phyloP scores from a whole-genome alignment of 306 rosid species.

The Cucumis cinereus region DNA sequence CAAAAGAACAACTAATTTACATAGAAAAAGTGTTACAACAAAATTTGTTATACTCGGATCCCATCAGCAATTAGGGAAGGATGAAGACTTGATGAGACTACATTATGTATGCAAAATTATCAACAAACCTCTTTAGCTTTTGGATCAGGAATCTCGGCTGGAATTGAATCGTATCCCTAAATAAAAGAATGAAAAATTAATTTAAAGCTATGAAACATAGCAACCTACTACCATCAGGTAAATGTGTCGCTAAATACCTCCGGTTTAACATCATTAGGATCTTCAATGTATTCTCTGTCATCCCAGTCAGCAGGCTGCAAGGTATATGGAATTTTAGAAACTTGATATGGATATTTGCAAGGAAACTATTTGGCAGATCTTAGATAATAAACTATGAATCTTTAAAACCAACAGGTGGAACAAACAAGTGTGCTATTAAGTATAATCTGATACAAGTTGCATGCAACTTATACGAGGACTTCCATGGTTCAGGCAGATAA shows the following conservation, averaged over 20 bases:
- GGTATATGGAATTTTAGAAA: background rate
- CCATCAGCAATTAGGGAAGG: background rate
- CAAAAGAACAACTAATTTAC: background rate
- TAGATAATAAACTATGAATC: background rate
- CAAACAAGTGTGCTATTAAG: background rate
- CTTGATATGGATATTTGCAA: background rate
- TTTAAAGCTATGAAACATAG: background rate
- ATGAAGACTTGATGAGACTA: background rate
- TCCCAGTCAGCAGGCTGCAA: conserved; percentile 93
- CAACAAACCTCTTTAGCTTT: conserved; percentile 59
- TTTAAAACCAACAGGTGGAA: background rate
- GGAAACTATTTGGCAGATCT: background rate
- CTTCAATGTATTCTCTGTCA: conserved; percentile 78
- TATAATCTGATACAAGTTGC: background rate
- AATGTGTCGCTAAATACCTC: conserved; percentile 30
- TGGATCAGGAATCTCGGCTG: conserved; percentile 80
- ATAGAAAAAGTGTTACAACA: background rate
- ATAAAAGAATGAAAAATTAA: conserved; percentile 10
- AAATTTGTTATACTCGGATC: background rate
- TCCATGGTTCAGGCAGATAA: background rate
- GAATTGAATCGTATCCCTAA: conserved; percentile 80
- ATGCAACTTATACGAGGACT: background rate
- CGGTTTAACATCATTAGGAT: conserved; percentile 62
- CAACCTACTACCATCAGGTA: background rate
- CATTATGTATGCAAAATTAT: background rate